Evolutionary conservation across 345 rosid genomes (phyloP).

Genomic region (Gossypium australe): DNA sequence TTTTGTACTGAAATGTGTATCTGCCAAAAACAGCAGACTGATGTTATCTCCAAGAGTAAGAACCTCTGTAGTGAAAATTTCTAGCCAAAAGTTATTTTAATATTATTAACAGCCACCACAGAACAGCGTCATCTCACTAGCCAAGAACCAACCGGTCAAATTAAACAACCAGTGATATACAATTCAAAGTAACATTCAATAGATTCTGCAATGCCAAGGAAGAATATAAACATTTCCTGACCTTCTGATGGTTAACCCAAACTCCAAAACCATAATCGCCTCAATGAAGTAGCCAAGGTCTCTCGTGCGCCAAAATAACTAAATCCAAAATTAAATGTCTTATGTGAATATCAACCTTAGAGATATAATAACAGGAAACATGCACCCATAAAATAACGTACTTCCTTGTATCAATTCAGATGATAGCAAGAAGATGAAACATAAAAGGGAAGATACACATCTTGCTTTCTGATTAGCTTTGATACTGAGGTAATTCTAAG

Average conservation of each 20-base stretch:
- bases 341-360: neutral
- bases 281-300: constrained; percentile 72
- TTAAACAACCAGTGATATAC: neutral
- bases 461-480: neutral
- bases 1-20: constrained; percentile 83
- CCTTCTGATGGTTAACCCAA: constrained; percentile 80
- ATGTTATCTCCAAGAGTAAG: constrained; percentile 16
- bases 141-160: neutral
- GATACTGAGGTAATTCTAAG: neutral
- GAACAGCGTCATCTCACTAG: neutral
- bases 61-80: neutral
- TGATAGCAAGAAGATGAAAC: neutral
- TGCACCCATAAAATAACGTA: neutral
- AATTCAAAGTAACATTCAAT: neutral
- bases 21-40: constrained; percentile 44
- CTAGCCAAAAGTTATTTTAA: constrained; percentile 3
- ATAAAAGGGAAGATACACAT: neutral
- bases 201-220: neutral
- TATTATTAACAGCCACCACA: neutral
- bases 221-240: constrained; percentile 25
- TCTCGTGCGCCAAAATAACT: constrained; percentile 81
- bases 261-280: constrained; percentile 90
- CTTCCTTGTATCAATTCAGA: neutral
- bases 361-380: neutral
- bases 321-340: constrained; percentile 16